A percentile compares a stretch with the other conserved stretches of the same genome.
phyloP scores from a whole-genome alignment of 2,329 filamentous ascomycete species.

The Colletotrichum falcatum region DNA sequence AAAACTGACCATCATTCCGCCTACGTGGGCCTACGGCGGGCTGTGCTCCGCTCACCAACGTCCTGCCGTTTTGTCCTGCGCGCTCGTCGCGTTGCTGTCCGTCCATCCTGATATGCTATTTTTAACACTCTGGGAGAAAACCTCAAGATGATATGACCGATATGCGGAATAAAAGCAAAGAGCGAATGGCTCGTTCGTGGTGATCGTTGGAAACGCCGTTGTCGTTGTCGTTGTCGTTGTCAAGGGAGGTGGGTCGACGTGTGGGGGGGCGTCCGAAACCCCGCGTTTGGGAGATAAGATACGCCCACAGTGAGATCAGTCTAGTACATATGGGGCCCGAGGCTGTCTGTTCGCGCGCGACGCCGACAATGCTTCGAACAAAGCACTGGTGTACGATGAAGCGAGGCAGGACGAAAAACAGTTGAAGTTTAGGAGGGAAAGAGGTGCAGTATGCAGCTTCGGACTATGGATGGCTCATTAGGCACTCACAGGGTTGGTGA shows the following conservation, averaged over 20 bases:
- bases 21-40: slow-evolving; percentile 37
- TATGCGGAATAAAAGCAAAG: neutral
- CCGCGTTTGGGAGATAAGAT: slow-evolving; percentile 41
- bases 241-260: slow-evolving; percentile 28
- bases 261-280: slow-evolving; percentile 39
- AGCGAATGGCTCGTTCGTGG: slow-evolving; percentile 3
- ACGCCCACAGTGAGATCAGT: slow-evolving; percentile 30
- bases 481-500: slow-evolving; percentile 38
- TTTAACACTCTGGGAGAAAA: slow-evolving; percentile 15
- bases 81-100: slow-evolving; percentile 42
- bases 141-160: neutral
- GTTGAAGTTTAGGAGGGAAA: slow-evolving; percentile 16
- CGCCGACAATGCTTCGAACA: slow-evolving; percentile 26
- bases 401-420: neutral
- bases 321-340: slow-evolving; percentile 36
- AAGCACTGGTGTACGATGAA: slow-evolving; percentile 6
- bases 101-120: slow-evolving; percentile 28
- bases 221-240: slow-evolving; percentile 25
- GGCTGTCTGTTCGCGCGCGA: slow-evolving; percentile 38
- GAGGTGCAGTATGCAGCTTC: slow-evolving; percentile 33
- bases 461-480: slow-evolving; percentile 35
- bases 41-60: slow-evolving; percentile 32
- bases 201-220: slow-evolving; percentile 17
- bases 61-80: slow-evolving; percentile 44
- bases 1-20: slow-evolving; percentile 41